Evolutionary conservation across 192 early-diverging fungal species (phyloP).

Genomic region (Haplosporangium gracile): DNA sequence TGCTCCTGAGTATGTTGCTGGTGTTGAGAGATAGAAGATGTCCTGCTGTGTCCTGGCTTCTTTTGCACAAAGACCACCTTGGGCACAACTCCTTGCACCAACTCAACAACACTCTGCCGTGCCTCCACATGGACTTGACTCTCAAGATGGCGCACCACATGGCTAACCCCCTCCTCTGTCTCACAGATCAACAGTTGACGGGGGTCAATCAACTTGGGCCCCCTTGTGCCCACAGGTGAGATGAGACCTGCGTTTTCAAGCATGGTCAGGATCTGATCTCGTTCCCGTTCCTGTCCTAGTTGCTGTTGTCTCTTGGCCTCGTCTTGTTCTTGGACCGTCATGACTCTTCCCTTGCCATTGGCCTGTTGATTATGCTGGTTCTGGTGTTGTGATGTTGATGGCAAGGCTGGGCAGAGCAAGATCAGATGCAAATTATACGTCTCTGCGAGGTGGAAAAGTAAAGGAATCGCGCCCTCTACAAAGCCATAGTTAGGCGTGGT

Average conservation of each 20-base stretch:
- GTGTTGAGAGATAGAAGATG: slow-evolving; percentile 17
- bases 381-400: slow-evolving; percentile 3
- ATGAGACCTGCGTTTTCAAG: slow-evolving; percentile 59
- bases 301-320: slow-evolving; percentile 37
- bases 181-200: slow-evolving; percentile 80
- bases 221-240: slow-evolving; percentile 19
- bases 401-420: slow-evolving; percentile 60
- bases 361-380: background rate
- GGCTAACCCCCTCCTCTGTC: slow-evolving; percentile 73
- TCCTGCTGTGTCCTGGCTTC: slow-evolving; percentile 31
- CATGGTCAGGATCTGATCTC: slow-evolving; percentile 65
- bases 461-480: slow-evolving; percentile 65
- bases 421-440: slow-evolving; percentile 70
- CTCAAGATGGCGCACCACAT: slow-evolving; percentile 79
- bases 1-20: background rate
- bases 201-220: slow-evolving; percentile 64
- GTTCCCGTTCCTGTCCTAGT: slow-evolving; percentile 67
- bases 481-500: slow-evolving; percentile 79
- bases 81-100: slow-evolving; percentile 58
- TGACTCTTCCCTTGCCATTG: slow-evolving; percentile 19
- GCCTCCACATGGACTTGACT: slow-evolving; percentile 77
- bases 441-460: slow-evolving; percentile 65
- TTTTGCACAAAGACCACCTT: slow-evolving; percentile 54
- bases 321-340: slow-evolving; percentile 40
- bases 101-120: slow-evolving; percentile 44